These are phyloP conservation scores for Hymenoscyphus albidus DNA, from an alignment of 2,329 filamentous ascomycete genomes.

Conservation along the genomic window DNA sequence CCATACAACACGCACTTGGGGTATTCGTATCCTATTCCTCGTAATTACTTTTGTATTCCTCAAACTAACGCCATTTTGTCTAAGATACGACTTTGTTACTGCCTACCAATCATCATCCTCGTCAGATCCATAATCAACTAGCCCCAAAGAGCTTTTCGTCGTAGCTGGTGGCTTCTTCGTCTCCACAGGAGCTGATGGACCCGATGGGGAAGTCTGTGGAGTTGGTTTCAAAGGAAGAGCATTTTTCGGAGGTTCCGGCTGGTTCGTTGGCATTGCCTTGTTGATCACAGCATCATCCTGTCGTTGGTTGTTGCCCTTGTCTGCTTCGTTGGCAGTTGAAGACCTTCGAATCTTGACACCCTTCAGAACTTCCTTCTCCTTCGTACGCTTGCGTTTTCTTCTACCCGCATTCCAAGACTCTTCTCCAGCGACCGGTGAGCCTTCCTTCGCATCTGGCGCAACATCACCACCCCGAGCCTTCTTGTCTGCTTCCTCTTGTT, in stretches of 20 bases:
- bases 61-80: not conserved
- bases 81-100: not conserved
- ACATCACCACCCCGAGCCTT: slow-evolving; percentile 23
- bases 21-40: not conserved
- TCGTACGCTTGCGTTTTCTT: slow-evolving; percentile 40
- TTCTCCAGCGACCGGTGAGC: slow-evolving; percentile 21
- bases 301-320: slow-evolving; percentile 6
- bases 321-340: slow-evolving; percentile 24
- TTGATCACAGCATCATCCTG: not conserved
- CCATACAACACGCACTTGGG: not conserved
- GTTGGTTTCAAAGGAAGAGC: slow-evolving; percentile 1
- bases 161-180: slow-evolving; percentile 20
- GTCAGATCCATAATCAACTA: slow-evolving; percentile 57
- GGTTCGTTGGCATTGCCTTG: slow-evolving; percentile 6
- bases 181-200: slow-evolving; percentile 6
- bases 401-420: slow-evolving; percentile 37
- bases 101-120: slow-evolving; percentile 40
- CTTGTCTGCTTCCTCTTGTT: slow-evolving; percentile 38
- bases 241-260: slow-evolving; percentile 5
- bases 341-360: slow-evolving; percentile 33
- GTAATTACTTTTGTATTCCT: not conserved
- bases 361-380: slow-evolving; percentile 38
- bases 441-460: slow-evolving; percentile 20
- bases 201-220: not conserved
- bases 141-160: slow-evolving; percentile 34